Evolutionary conservation across 495 filamentous ascomycete species (phyloP).

Genomic region (Penicillium bovifimosum): DNA sequence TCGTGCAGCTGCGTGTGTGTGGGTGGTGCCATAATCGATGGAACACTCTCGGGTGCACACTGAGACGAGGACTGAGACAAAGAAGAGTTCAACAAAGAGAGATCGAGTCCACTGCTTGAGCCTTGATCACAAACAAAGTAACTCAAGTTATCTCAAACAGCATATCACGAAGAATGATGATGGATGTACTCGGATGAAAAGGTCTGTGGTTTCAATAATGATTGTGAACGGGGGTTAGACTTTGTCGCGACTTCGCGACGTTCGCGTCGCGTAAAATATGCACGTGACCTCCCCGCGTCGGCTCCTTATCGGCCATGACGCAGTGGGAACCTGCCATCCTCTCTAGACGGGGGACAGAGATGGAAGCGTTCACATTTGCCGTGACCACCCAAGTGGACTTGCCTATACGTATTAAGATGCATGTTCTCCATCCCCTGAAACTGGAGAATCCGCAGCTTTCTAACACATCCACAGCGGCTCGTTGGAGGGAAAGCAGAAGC

Average conservation of each 20-base stretch:
- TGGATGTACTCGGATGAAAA: not conserved
- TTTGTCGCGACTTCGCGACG: too few species aligned
- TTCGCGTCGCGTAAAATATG: not conserved
- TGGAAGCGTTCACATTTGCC: conserved; percentile 95
- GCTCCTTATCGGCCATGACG: conserved; percentile 10
- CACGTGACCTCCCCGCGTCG: conserved; percentile 7
- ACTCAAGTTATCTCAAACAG: not conserved
- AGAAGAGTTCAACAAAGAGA: conserved; percentile 3
- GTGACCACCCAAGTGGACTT: conserved; percentile 74
- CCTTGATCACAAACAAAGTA: not conserved
- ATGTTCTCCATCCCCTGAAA: conserved; percentile 17
- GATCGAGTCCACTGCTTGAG: not conserved
- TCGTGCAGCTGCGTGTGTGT: conserved; percentile 20
- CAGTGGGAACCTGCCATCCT: not conserved
- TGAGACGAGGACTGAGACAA: conserved; percentile 6
- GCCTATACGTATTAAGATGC: conserved; percentile 82
- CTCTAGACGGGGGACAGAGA: conserved; percentile 27
- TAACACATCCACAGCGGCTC: conserved; percentile 54
- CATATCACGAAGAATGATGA: not conserved
- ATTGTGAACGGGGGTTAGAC: not conserved
- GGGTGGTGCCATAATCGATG: conserved; percentile 30
- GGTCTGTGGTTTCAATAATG: not conserved
- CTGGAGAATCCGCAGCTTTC: conserved; percentile 8
- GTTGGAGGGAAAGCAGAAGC: conserved; percentile 79
- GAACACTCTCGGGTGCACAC: conserved; percentile 1